Base-by-base conservation (phyloP, 306 rosid species). In the Trifolium dubium region DNA sequence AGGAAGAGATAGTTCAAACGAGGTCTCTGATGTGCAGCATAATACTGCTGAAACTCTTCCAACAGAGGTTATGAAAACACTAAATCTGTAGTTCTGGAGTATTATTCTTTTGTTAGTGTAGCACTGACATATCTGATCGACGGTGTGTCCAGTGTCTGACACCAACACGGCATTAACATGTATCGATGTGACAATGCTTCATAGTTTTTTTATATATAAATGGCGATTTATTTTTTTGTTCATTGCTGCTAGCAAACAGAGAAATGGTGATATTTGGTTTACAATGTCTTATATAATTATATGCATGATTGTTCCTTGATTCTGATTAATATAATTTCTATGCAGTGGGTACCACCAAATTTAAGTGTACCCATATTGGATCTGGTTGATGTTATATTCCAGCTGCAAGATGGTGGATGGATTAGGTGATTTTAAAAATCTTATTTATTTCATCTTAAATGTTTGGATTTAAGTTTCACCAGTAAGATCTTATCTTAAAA, bases 371-470 rank as follows among this genome's bases (percentile, higher is more conserved):
- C 98, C 29, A 89, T 95, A 81, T 79, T 95, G 80, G 91, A 92
- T 83, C 83, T 92, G 82, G 97, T 95, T 67, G 99, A 95, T 73
- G 96, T 92, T 83, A 87, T 95, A 83, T 82, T 95, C 82, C 96
- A 95, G 84, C 84, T 95, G 72, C 99, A 92, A 56, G 99, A 95
- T 79, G 99, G 99, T 66, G 99, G 99, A 74, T 95, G 99, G 99
- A 95, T 95, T 80, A 92, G 99, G 99, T 95, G 79, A 72, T 70
- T 72, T 65, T 18, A 72, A 64, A 67, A 54, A 49, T 43, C 59
- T 13, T 72, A 18, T 44, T 67, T 44, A 17, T 72, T 77, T 44
- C 8, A 56, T 35, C 63, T 23, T 13, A 35, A 61, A 46, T 77
- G 30, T 54, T 67, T 37, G 30, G 23, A 15, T 46, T 70, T 51